Conservation (phyloP, 352 stramenopile species). For the Phytophthora tubulina region DNA sequence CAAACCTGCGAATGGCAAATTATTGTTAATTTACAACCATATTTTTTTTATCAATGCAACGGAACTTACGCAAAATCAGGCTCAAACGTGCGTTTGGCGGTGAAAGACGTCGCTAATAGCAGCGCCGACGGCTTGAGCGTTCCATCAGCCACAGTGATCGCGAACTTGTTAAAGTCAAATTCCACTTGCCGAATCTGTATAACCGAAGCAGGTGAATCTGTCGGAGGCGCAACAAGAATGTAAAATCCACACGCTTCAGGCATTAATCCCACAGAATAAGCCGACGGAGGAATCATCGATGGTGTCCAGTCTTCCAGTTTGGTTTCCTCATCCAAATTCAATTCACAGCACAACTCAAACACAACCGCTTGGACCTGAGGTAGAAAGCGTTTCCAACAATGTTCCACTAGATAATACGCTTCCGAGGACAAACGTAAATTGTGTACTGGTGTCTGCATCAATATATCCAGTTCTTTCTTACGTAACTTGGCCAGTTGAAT, state of each 20-base stretch:
- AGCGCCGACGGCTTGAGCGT: constrained; percentile 57
- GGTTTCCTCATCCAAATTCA: constrained; percentile 54
- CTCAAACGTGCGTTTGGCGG: constrained; percentile 49
- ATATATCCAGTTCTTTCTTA: constrained; percentile 36
- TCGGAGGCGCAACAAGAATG: constrained; percentile 44
- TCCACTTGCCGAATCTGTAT: constrained; percentile 66
- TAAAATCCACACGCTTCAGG: constrained; percentile 61
- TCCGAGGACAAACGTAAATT: constrained; percentile 44
- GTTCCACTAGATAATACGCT: constrained; percentile 50
- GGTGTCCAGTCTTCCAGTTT: constrained; percentile 56
- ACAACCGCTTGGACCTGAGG: constrained; percentile 68
- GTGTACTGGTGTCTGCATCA: constrained; percentile 52
- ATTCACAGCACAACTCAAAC: constrained; percentile 66
- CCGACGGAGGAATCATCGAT: constrained; percentile 20
- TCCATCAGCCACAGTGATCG: constrained; percentile 61
- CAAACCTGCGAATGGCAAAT: constrained; percentile 42
- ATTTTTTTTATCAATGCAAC: not conserved
- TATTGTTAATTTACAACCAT: not conserved
- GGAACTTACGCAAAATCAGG: constrained; percentile 50
- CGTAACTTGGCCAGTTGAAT: constrained; percentile 47
- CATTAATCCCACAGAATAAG: constrained; percentile 51
- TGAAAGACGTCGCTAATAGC: constrained; percentile 56
- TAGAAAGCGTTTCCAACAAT: constrained; percentile 67
- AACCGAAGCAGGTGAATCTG: constrained; percentile 2
- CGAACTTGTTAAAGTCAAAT: constrained; percentile 64